Conservation (phyloP, 75 land plant species). For the Adiantum capillusveneris region DNA sequence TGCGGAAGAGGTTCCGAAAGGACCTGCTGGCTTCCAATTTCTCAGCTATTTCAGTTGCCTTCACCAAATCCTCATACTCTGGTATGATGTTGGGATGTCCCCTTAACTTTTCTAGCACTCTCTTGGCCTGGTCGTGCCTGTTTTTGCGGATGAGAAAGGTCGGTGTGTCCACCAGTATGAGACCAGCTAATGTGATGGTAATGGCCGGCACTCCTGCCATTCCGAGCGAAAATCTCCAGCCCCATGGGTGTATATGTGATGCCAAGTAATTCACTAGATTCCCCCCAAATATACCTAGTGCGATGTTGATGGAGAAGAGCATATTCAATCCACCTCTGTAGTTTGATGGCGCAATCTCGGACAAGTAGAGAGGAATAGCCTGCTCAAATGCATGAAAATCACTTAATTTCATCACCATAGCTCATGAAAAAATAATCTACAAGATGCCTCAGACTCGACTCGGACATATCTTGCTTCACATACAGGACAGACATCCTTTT, state of each 20-base stretch:
- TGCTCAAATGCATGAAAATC: slow-evolving; percentile 19
- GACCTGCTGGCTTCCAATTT: no score
- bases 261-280: slow-evolving; percentile 73
- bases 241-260: slow-evolving; percentile 47
- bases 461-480: no score
- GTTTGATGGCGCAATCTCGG: slow-evolving; percentile 74
- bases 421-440: no score
- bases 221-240: slow-evolving; percentile 81
- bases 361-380: slow-evolving; percentile 78
- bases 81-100: no score
- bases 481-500: no score
- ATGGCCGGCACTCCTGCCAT: slow-evolving; percentile 63
- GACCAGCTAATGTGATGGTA: slow-evolving; percentile 58
- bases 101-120: slow-evolving; percentile 53
- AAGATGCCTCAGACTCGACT: no score
- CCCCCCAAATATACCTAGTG: slow-evolving; percentile 63
- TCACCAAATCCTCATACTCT: no score
- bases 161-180: slow-evolving; percentile 76
- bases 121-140: slow-evolving; percentile 21
- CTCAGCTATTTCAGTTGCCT: no score
- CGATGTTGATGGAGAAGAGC: slow-evolving; percentile 66
- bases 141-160: slow-evolving; percentile 51
- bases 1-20: no score
- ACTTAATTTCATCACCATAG: no score
- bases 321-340: slow-evolving; percentile 69